Evolutionary conservation across 2,329 filamentous ascomycete species (phyloP).

Genomic region (Nannizziopsis barbatae): DNA sequence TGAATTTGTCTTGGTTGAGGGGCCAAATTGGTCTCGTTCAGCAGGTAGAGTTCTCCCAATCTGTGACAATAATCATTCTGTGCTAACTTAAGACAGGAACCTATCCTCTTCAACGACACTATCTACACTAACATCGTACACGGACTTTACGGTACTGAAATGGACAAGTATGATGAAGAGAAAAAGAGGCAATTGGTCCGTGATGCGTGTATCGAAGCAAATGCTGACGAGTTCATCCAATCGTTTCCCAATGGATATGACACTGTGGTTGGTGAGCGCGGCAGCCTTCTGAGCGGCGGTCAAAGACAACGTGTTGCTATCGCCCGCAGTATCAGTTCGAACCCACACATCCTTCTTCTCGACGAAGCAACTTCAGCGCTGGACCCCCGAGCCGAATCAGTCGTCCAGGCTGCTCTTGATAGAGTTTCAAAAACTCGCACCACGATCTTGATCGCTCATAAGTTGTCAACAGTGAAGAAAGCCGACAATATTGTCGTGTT

Average conservation of each 20-base stretch:
- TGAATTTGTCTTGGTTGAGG: conserved; percentile 36
- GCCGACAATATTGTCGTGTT: conserved; percentile 88
- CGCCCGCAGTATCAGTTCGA: conserved; percentile 68
- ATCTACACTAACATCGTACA: conserved; percentile 72
- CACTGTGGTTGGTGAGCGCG: conserved; percentile 76
- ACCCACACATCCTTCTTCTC: conserved; percentile 72
- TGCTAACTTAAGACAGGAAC: conserved; percentile 50
- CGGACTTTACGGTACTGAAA: conserved; percentile 64
- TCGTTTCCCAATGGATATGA: conserved; percentile 69
- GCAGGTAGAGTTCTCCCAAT: conserved; percentile 19
- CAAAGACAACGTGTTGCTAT: conserved; percentile 89
- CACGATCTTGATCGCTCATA: conserved; percentile 79
- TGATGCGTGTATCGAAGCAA: conserved; percentile 69
- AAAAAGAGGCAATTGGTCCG: conserved; percentile 55
- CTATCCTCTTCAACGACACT: conserved; percentile 67
- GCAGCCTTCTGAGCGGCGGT: conserved; percentile 73
- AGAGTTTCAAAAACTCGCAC: conserved; percentile 67
- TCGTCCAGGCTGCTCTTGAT: conserved; percentile 75
- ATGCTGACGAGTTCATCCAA: conserved; percentile 74
- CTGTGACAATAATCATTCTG: neutral
- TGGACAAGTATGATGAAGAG: conserved; percentile 53
- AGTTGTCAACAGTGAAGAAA: conserved; percentile 73
- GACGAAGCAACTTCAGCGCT: conserved; percentile 81
- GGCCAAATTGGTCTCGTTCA: conserved; percentile 43
- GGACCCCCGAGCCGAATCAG: conserved; percentile 74